phyloP scores from a whole-genome alignment of 2,329 filamentous ascomycete genomes.

The Pyricularia grisea region DNA sequence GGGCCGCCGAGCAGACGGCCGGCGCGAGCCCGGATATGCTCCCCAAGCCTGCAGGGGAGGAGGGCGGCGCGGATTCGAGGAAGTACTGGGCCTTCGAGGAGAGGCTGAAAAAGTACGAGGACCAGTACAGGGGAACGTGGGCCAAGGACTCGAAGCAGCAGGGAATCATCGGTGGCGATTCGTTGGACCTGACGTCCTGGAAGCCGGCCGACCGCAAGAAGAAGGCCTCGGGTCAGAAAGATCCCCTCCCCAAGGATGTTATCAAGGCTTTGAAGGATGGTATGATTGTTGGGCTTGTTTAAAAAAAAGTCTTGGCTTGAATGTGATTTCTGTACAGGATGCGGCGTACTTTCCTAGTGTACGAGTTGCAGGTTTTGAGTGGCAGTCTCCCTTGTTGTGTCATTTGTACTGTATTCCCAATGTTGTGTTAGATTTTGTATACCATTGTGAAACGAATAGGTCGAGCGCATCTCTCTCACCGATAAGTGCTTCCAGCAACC shows the following conservation, averaged over 20 bases:
- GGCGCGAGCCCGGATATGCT: conserved; percentile 10
- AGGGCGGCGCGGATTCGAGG: background rate
- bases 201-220: conserved; percentile 21
- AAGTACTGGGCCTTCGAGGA: conserved; percentile 18
- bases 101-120: conserved; percentile 14
- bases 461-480: background rate
- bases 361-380: background rate
- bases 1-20: background rate
- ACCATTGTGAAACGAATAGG: background rate
- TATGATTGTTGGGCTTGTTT: background rate
- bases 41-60: conserved; percentile 12
- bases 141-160: background rate
- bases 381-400: background rate
- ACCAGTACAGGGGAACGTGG: conserved; percentile 6
- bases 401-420: background rate
- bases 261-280: conserved; percentile 27
- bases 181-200: conserved; percentile 25
- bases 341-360: background rate
- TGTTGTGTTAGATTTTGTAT: background rate
- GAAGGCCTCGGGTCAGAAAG: conserved; percentile 21
- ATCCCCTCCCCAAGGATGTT: conserved; percentile 22
- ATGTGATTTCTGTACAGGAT: background rate
- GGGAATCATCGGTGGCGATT: conserved; percentile 25
- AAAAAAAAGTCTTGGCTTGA: background rate
- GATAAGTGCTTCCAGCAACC: background rate